Percentiles rank a stretch among this genome's conserved stretches.
Evolutionary conservation across 352 stramenopile species (phyloP).

Genomic region (Phytopythium vexans): DNA sequence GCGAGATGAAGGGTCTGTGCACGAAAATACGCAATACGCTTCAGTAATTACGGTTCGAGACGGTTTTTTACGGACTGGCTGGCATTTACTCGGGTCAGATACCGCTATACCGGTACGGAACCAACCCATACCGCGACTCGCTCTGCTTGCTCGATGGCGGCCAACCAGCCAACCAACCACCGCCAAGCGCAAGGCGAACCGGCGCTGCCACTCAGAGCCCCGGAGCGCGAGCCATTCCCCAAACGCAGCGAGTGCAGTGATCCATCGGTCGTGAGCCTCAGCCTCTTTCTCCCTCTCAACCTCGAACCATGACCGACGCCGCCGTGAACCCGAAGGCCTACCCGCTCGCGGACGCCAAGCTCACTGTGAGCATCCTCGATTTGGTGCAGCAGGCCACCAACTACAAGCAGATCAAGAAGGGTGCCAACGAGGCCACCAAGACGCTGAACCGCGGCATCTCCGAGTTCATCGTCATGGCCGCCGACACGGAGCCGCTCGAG

Average conservation of each 20-base stretch:
- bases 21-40: too few species aligned
- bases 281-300: conserved; percentile 5
- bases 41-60: too few species aligned
- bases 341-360: conserved; percentile 96
- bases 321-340: conserved; percentile 96
- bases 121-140: neutral
- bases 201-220: neutral
- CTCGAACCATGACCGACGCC: conserved; percentile 63
- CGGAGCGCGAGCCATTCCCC: conserved; percentile 8
- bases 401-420: conserved; percentile 99
- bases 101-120: neutral
- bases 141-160: neutral
- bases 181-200: neutral
- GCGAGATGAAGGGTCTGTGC: too few species aligned
- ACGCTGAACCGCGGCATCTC: conserved; percentile 99
- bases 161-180: conserved; percentile 5
- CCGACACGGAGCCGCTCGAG: conserved; percentile 99
- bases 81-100: conserved; percentile 8
- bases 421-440: conserved; percentile 99
- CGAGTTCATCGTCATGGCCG: conserved; percentile 99
- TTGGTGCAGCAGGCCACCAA: conserved; percentile 99
- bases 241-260: conserved; percentile 71
- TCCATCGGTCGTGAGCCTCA: conserved; percentile 88
- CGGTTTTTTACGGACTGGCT: conserved; percentile 19
- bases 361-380: conserved; percentile 99